Percentiles rank a stretch among this genome's conserved stretches.
phyloP scores from a whole-genome alignment of 2,329 filamentous ascomycete species.

The Hypoxylon sp. region DNA sequence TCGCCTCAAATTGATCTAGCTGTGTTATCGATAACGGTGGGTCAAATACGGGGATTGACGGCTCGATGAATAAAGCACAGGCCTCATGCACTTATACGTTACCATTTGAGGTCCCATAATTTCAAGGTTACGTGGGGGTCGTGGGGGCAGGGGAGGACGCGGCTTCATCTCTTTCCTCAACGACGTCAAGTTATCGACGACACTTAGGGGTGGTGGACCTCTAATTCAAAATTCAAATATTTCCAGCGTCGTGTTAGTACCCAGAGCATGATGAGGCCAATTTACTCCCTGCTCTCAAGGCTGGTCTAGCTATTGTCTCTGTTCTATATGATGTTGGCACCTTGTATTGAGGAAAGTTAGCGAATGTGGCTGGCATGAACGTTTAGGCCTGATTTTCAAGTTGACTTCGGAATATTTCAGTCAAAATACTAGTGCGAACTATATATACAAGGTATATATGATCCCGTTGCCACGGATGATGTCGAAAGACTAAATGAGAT shows the following conservation, averaged over 20 bases:
- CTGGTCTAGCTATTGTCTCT: too few species aligned
- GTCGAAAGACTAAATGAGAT: slow-evolving; percentile 73
- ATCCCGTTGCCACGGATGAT: slow-evolving; percentile 75
- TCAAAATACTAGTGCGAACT: too few species aligned
- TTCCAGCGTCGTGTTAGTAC: not conserved
- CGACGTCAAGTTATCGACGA: slow-evolving; percentile 11
- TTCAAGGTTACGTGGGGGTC: slow-evolving; percentile 15
- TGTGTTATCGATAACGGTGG: not conserved
- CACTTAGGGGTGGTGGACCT: not conserved
- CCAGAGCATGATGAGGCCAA: not conserved
- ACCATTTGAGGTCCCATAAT: not conserved
- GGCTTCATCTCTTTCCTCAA: slow-evolving; percentile 5
- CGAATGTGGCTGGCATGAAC: slow-evolving; percentile 42
- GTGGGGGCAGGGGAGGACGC: not conserved
- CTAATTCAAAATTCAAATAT: not conserved
- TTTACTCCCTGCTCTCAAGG: not conserved
- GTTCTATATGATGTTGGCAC: too few species aligned
- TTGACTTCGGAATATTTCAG: slow-evolving; percentile 74
- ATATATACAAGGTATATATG: slow-evolving; percentile 74
- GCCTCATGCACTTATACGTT: not conserved
- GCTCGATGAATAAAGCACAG: not conserved
- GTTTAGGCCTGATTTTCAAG: slow-evolving; percentile 77
- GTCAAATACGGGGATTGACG: not conserved
- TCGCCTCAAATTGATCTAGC: slow-evolving; percentile 13
- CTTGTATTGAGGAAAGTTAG: too few species aligned